Percentiles rank a stretch among this genome's conserved stretches.
Conservation (phyloP, 768 basidiomycete species). For the Kwoniella bestiolae region DNA sequence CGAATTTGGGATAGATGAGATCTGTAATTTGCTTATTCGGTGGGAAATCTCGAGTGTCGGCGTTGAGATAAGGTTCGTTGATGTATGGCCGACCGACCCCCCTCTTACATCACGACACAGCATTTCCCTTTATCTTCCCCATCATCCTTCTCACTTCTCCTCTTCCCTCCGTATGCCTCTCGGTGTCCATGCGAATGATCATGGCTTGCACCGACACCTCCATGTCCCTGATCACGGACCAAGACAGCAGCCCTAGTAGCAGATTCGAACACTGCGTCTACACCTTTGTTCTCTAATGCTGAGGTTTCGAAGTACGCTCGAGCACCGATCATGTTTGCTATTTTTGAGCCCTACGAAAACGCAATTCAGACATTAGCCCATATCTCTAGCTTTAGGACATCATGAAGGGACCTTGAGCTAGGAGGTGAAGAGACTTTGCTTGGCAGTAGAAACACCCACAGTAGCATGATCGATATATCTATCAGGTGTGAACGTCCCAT, state of each 20-base stretch:
- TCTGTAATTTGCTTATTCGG: too few species aligned
- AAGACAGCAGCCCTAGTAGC: constrained; percentile 96
- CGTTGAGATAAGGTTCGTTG: too few species aligned
- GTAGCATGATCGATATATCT: constrained; percentile 57
- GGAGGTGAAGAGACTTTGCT: too few species aligned
- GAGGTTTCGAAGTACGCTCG: constrained; percentile 94
- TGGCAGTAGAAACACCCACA: too few species aligned
- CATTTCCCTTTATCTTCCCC: constrained; percentile 17
- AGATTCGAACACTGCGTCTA: constrained; percentile 94
- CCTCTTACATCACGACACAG: constrained; percentile 35
- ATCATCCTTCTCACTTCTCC: constrained; percentile 25
- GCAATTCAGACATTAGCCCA: neutral
- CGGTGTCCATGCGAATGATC: constrained; percentile 34
- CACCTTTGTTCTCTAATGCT: constrained; percentile 63
- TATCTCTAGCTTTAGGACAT: too few species aligned
- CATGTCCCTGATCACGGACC: constrained; percentile 69
- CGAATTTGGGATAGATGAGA: too few species aligned
- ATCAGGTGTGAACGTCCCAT: constrained; percentile 43
- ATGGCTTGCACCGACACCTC: constrained; percentile 47
- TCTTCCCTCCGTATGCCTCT: constrained; percentile 31
- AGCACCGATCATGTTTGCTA: constrained; percentile 83
- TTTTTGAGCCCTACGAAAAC: constrained; percentile 69
- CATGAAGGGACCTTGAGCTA: too few species aligned
- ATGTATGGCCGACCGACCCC: too few species aligned
- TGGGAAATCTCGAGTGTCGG: too few species aligned